Evolutionary conservation across 371 early-diverging fungal species (phyloP), one percentile per base, ranked within the genome.

Genomic region (Actinomucor elegans): DNA sequence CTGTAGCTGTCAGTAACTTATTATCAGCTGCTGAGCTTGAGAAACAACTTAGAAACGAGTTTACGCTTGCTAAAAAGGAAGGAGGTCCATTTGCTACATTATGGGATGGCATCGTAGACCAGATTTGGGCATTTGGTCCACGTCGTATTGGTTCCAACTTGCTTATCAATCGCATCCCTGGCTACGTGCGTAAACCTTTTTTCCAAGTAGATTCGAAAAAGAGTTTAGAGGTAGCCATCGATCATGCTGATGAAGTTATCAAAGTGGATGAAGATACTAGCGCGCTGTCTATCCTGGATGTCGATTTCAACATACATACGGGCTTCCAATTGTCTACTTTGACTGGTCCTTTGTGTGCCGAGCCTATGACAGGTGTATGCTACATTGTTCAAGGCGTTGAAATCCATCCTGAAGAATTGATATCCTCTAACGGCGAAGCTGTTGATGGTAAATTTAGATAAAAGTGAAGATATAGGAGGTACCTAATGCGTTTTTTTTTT

Each of bases 271-370:
- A 62, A 38, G 49, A 68, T 7, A 50, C 59, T 27, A 48, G 52
- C 9, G 52, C 62, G 1, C 47, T 80, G 17, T 56, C 66, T 10
- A 73, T 87, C 14, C 63, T 83, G 34, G 88, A 88, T 55, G 69
- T 90, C 48, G 92, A 91, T 40, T 88, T 89, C 69, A 74, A 83
- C 52, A 79, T 99, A 17, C 76, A 81, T n/a, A 86, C 93, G 14
- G 98, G 94, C 1, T 99, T 98, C 83, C 98, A 98, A 70, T 71
- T 97, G n/a, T 88, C 94, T 2, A 90, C 94, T 3, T 67, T 84
- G 15, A 71, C 84, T 0, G 99, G 99, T 1, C 98, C 99, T 4
- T 75, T 99, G 37, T 97, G 98, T 66, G 87, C 85, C 35, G 98
- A 99, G 59, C 98, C 98, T 4, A 67, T 97, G 67, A 77, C 81